Evolutionary conservation across 495 filamentous ascomycete genomes (phyloP).

Genomic region (Lindgomyces ingoldianus): DNA sequence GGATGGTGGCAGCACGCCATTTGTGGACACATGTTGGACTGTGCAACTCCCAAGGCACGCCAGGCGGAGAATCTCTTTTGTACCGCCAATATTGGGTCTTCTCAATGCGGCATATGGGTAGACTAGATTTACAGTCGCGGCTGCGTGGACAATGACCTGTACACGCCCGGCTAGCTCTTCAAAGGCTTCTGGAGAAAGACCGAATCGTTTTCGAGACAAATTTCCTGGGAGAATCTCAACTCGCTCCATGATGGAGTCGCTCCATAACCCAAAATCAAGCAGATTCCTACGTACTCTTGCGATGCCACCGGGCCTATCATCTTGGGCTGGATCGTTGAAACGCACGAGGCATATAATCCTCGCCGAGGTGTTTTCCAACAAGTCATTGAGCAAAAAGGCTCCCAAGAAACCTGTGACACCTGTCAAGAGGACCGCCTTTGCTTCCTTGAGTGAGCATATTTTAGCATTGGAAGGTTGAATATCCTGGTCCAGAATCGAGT

Average conservation of each 20-base stretch:
- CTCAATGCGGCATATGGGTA: constrained; percentile 66
- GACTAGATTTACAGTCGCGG: constrained; percentile 66
- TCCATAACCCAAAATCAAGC: constrained; percentile 65
- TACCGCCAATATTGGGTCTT: constrained; percentile 51
- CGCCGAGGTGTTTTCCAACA: constrained; percentile 55
- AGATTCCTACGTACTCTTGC: constrained; percentile 63
- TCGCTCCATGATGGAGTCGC: constrained; percentile 67
- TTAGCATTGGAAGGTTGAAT: constrained; percentile 53
- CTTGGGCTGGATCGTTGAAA: constrained; percentile 58
- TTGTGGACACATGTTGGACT: constrained; percentile 70
- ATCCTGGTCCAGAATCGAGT: constrained; percentile 60
- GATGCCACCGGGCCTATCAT: constrained; percentile 56
- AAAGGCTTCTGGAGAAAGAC: constrained; percentile 58
- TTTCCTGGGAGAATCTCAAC: constrained; percentile 68
- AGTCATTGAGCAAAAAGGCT: constrained; percentile 32
- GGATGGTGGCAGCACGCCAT: constrained; percentile 64
- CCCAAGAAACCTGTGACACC: constrained; percentile 38
- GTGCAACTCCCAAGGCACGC: constrained; percentile 62
- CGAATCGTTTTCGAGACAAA: constrained; percentile 59
- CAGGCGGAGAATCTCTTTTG: constrained; percentile 64
- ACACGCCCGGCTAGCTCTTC: constrained; percentile 55
- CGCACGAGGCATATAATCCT: constrained; percentile 68
- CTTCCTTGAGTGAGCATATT: constrained; percentile 57
- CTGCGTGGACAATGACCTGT: constrained; percentile 66
- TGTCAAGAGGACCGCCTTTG: constrained; percentile 47